These are phyloP conservation scores for Saksenaea oblongispora DNA, from an alignment of 371 early-diverging fungal genomes.

Conservation along the genomic window DNA sequence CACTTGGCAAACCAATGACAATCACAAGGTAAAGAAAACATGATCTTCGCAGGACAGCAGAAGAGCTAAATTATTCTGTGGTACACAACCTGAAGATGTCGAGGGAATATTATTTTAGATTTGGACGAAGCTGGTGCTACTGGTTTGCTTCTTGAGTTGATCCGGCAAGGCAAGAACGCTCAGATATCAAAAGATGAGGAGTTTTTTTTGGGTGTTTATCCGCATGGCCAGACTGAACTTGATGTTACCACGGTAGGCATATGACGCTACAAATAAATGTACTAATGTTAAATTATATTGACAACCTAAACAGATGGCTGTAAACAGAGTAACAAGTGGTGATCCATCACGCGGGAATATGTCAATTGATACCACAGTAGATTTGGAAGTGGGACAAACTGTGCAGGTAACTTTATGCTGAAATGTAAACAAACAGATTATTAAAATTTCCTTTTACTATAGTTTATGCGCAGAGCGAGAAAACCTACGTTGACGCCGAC, in stretches of 20 bases:
- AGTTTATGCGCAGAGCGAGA: not conserved
- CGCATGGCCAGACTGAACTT: slow-evolving; percentile 8
- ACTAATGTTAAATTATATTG: not conserved
- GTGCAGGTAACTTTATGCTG: slow-evolving; percentile 56
- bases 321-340: slow-evolving; percentile 71
- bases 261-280: not conserved
- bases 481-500: not conserved
- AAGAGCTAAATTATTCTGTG: not conserved
- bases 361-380: slow-evolving; percentile 69
- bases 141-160: slow-evolving; percentile 53
- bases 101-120: slow-evolving; percentile 75
- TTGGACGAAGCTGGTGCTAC: slow-evolving; percentile 69
- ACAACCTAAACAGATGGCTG: slow-evolving; percentile 32
- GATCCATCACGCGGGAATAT: slow-evolving; percentile 78
- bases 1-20: slow-evolving; percentile 54
- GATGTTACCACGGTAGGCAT: not conserved
- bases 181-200: slow-evolving; percentile 55
- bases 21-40: slow-evolving; percentile 48
- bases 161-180: slow-evolving; percentile 34
- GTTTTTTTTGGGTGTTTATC: slow-evolving; percentile 55
- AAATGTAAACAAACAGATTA: no score
- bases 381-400: slow-evolving; percentile 61
- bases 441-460: not conserved
- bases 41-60: not conserved
- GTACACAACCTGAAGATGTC: slow-evolving; percentile 38